Base-by-base conservation (phyloP, 176 grass and related monocot species). In the Otatea glauca region DNA sequence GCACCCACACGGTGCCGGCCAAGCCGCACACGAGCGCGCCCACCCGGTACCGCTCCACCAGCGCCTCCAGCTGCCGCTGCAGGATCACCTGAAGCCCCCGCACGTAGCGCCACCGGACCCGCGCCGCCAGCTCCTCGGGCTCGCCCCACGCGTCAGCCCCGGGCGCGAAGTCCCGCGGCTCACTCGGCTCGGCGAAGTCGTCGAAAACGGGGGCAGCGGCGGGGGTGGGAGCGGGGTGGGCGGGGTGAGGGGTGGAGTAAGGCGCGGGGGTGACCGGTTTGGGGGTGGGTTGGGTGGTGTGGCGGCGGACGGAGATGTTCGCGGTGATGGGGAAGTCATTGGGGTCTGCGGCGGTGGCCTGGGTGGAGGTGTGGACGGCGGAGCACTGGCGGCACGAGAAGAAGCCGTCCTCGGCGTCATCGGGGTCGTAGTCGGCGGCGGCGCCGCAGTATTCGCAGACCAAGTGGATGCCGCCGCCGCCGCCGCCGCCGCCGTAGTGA, bases 41-140 rank as follows among this genome's bases (percentile, higher is more conserved):
- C 42, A 91, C 88, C n/a, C 83, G 86, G 65, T 90, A 86, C 49
- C 62, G 84, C 84, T 94, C 89, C 20, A 97, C 90, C 59, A 94
- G 86, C 37, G 80, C 90, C 81, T 97, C 88, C 60, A 89, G 77
- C 69, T 97, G 95, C 42, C 27, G 76, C 79, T 89, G 88, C 47
- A 97, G 78, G 81, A 91, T 97, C 51, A 94, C 81, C 84, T 97
- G 95, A 68, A 97, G 59, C 11, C 95, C 95, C 66, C 63, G 72
- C 58, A 94, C 78, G 37, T 97, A 92, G 47, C 92, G 79, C 72
- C 60, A 64, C 67, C 90, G 92, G 35, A 94, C 76, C 70, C 60
- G 60, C 6, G 2, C 32, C 0, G 66, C 91, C 16, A 94, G 54
- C n/a, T 74, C 61, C 32, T 81, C 87, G 5, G 67, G 74, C 18